Evolutionary conservation across 345 rosid species (phyloP).

Genomic region (Linum lewisii): DNA sequence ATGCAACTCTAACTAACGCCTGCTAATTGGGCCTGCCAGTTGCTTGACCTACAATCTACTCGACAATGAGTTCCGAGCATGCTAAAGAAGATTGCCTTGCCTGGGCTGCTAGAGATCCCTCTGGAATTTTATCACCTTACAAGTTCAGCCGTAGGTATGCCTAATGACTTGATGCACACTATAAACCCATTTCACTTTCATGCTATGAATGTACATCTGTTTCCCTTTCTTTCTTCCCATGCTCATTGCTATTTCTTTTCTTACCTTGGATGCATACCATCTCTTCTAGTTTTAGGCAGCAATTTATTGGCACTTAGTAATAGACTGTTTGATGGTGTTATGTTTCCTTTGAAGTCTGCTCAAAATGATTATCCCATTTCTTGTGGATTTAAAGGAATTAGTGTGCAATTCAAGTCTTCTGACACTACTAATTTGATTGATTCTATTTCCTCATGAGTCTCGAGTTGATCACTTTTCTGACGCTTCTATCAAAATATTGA

Average conservation of each 20-base stretch:
- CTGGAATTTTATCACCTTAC: conserved; percentile 60
- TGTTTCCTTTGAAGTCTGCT: background rate
- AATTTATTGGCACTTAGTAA: background rate
- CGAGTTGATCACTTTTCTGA: background rate
- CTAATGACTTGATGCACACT: background rate
- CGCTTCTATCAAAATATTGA: background rate
- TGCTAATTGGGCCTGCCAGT: background rate
- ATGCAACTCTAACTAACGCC: too few species aligned
- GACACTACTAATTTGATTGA: background rate
- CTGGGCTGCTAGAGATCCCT: conserved; percentile 65
- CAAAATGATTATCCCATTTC: background rate
- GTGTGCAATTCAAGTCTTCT: background rate
- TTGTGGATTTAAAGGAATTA: conserved; percentile 1
- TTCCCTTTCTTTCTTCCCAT: too few species aligned
- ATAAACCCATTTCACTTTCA: background rate
- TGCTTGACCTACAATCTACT: background rate
- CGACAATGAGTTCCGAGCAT: conserved; percentile 27
- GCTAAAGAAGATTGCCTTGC: conserved; percentile 32
- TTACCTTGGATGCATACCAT: too few species aligned
- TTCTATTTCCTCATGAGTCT: background rate
- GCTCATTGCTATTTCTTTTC: too few species aligned
- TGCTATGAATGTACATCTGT: background rate
- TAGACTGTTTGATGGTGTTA: background rate
- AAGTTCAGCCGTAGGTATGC: conserved; percentile 55
- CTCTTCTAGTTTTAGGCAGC: too few species aligned